A percentile compares a stretch with the other conserved stretches of the same genome.
phyloP scores from a whole-genome alignment of 2,329 filamentous ascomycete genomes.

The Diaporthe sp. region DNA sequence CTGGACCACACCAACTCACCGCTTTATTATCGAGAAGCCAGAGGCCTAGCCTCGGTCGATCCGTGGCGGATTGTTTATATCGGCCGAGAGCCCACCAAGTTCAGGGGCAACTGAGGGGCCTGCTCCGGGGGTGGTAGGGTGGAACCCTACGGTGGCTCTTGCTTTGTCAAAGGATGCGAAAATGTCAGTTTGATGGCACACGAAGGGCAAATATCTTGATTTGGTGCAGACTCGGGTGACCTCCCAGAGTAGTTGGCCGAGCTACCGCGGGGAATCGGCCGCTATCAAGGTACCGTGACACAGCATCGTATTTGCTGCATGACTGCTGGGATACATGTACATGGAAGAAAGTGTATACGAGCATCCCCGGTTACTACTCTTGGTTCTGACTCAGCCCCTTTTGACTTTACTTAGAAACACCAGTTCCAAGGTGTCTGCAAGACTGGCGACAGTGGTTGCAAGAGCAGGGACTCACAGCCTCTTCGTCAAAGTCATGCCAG shows the following conservation, averaged over 20 bases:
- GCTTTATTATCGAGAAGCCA: background rate
- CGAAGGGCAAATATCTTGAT: background rate
- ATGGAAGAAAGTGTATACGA: background rate
- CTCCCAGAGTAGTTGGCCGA: background rate
- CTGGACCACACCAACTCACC: background rate
- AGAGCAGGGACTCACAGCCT: background rate
- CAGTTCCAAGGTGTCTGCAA: background rate
- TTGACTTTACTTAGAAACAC: too few relatives aligned
- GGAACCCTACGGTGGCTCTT: background rate
- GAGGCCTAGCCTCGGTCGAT: background rate
- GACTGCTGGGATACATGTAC: background rate
- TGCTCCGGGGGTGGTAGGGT: background rate
- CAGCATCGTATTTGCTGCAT: slow-evolving; percentile 1
- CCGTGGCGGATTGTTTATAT: background rate
- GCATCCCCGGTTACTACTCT: background rate
- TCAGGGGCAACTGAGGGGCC: background rate
- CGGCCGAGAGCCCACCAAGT: background rate
- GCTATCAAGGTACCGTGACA: background rate
- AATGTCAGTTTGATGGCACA: background rate
- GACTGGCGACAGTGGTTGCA: background rate
- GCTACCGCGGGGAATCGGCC: background rate
- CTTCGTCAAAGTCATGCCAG: too few relatives aligned
- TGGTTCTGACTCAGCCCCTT: background rate
- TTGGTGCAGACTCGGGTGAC: background rate
- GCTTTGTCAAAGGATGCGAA: background rate